Evolutionary conservation across 106 monocot species (phyloP).

Genomic region (Iris macrosiphon): DNA sequence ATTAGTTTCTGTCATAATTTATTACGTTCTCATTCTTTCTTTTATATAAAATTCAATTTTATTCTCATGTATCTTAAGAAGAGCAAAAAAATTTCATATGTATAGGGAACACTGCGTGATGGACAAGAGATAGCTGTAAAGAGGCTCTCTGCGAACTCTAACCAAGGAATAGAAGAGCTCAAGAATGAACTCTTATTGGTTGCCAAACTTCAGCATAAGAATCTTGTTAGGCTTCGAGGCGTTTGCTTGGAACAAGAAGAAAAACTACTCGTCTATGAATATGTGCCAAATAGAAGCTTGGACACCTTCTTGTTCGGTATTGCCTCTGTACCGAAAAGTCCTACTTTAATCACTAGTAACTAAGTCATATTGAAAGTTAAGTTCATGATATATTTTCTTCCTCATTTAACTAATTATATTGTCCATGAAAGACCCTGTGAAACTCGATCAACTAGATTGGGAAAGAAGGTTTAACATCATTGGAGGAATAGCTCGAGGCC

Average conservation of each 20-base stretch:
- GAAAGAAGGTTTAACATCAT: constrained; percentile 8
- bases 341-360: too few species aligned
- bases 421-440: constrained; percentile 3
- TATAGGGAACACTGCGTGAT: constrained; percentile 8
- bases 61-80: too few species aligned
- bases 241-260: not conserved
- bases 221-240: not conserved
- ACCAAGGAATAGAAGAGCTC: constrained; percentile 29
- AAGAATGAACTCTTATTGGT: constrained; percentile 34
- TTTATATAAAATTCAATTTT: too few species aligned
- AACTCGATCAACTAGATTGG: constrained; percentile 6
- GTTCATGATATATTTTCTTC: too few species aligned
- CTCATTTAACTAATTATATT: too few species aligned
- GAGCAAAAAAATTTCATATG: too few species aligned
- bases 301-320: not conserved
- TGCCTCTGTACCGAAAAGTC: too few species aligned
- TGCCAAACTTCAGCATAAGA: constrained; percentile 14
- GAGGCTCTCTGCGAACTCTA: constrained; percentile 9
- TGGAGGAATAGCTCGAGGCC: constrained; percentile 12
- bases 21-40: too few species aligned
- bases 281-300: not conserved
- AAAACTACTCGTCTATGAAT: too few species aligned
- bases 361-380: too few species aligned
- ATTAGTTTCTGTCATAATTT: too few species aligned
- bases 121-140: constrained; percentile 41